Evolutionary conservation across 441 rosid species (phyloP).

Genomic region (Populus hybrid): DNA sequence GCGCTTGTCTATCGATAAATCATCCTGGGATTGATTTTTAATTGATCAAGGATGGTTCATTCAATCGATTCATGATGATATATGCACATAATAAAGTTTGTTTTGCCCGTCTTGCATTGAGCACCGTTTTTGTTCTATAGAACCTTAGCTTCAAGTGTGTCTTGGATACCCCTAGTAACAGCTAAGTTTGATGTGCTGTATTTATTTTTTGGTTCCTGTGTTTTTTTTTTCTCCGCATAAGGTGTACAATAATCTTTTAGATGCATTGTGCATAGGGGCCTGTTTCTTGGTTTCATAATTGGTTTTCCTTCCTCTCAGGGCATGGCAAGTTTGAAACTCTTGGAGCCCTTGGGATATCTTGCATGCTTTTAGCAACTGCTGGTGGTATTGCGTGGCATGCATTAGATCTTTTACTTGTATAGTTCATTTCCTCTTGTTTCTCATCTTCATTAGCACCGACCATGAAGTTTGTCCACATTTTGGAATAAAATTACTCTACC

Average conservation of each 20-base stretch:
- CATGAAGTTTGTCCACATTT: background rate
- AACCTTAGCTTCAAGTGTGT: background rate
- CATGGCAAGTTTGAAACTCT: constrained; percentile 93
- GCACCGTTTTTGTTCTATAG: background rate
- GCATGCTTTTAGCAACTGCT: constrained; percentile 88
- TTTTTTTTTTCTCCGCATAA: background rate
- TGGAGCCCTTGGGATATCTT: constrained; percentile 91
- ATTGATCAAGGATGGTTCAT: background rate
- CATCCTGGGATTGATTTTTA: background rate
- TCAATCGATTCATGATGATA: background rate
- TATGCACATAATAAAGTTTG: background rate
- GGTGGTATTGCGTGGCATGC: constrained; percentile 96
- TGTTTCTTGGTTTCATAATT: constrained; percentile 12
- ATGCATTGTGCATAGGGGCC: background rate
- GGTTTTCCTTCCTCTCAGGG: constrained; percentile 39
- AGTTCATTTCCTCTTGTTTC: constrained; percentile 19
- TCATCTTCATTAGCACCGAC: constrained; percentile 1
- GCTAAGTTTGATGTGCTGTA: background rate
- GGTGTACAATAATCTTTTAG: background rate
- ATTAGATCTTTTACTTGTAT: constrained; percentile 58
- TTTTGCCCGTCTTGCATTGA: background rate
- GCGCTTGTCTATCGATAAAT: background rate
- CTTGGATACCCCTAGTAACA: background rate
- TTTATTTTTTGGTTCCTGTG: background rate
- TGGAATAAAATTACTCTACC: background rate